A percentile compares a stretch with the other conserved stretches of the same genome.
Evolutionary conservation across 1,284 basidiomycete species (phyloP).

Genomic region (Caloboletus inedulis): DNA sequence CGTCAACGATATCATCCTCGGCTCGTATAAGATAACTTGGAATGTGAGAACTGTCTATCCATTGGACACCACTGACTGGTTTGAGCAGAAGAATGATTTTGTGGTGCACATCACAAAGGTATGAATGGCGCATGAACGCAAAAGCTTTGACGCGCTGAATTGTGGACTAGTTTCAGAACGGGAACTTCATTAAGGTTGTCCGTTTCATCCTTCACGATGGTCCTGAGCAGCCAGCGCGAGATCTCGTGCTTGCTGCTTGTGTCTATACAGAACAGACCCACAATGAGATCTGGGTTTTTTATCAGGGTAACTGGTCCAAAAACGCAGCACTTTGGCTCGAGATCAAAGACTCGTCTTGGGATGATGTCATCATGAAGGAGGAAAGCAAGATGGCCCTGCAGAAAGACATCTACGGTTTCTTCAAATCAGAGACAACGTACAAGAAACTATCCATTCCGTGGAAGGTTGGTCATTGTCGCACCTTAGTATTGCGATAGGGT

Average conservation of each 20-base stretch:
- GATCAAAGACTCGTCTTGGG: constrained; percentile 72
- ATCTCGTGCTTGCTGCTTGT: constrained; percentile 53
- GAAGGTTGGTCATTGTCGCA: constrained; percentile 52
- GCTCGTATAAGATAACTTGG: constrained; percentile 57
- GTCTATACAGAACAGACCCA: constrained; percentile 52
- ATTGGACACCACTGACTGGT: not conserved
- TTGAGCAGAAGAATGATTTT: constrained; percentile 43
- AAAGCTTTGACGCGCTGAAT: constrained; percentile 5
- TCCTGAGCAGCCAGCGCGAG: constrained; percentile 49
- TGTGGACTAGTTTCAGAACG: constrained; percentile 43
- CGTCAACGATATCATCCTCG: constrained; percentile 49
- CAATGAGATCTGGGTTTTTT: constrained; percentile 74
- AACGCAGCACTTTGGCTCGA: constrained; percentile 60
- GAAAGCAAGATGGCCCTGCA: constrained; percentile 63
- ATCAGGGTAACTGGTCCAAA: constrained; percentile 67
- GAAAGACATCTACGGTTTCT: constrained; percentile 77
- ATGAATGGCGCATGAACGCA: not conserved
- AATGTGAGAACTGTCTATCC: constrained; percentile 40
- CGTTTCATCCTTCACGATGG: constrained; percentile 62
- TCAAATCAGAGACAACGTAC: constrained; percentile 67
- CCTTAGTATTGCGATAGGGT: not conserved
- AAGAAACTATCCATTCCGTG: constrained; percentile 73
- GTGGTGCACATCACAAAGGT: constrained; percentile 45
- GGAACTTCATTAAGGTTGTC: constrained; percentile 35
- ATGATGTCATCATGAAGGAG: constrained; percentile 72